phyloP scores from a whole-genome alignment of 148 eudicot genomes.

The Vaccinium corymbosum region DNA sequence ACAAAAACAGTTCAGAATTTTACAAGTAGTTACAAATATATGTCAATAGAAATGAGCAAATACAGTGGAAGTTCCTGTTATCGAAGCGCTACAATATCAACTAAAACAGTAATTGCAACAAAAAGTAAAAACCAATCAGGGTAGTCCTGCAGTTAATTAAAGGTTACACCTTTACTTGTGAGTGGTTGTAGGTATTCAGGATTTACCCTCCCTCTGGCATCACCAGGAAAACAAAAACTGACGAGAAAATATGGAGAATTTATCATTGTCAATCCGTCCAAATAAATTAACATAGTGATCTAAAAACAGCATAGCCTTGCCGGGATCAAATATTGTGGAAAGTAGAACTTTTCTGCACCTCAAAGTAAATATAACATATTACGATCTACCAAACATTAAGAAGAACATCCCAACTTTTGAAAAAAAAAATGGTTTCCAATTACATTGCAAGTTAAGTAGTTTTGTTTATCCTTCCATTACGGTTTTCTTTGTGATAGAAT shows the following conservation, averaged over 20 bases:
- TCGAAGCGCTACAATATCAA: background rate
- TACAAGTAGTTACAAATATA: background rate
- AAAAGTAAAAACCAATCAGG: background rate
- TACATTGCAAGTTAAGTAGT: background rate
- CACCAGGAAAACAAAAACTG: background rate
- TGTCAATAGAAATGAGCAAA: background rate
- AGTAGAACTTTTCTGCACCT: background rate
- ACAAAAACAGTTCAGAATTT: background rate
- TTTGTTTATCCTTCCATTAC: background rate
- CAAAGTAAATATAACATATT: background rate
- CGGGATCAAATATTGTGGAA: background rate
- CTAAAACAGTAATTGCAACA: background rate
- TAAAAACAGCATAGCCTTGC: background rate
- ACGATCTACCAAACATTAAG: too few species aligned
- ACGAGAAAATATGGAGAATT: background rate
- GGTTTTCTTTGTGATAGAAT: background rate
- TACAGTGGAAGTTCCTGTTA: background rate
- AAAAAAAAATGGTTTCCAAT: background rate
- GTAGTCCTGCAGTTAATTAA: background rate
- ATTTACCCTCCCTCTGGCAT: background rate
- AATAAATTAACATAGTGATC: background rate
- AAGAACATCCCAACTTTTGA: background rate
- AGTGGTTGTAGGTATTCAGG: background rate
- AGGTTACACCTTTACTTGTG: background rate
- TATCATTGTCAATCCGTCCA: background rate